These are phyloP conservation scores for Talaromyces sp. DNA, from an alignment of 2,329 filamentous ascomycete species.

Conservation along the genomic window DNA sequence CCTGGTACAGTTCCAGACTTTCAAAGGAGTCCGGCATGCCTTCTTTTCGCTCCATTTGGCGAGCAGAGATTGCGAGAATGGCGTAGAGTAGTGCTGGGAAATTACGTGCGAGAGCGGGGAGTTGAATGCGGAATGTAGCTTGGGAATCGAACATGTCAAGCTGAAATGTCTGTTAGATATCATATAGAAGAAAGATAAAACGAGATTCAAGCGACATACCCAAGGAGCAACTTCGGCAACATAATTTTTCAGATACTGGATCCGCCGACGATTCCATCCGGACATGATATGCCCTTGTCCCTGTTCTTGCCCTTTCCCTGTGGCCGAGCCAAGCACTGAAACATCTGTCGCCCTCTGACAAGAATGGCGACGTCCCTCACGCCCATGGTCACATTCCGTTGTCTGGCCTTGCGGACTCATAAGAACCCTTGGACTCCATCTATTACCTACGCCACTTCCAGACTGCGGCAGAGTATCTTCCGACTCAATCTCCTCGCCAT, in stretches of 20 bases:
- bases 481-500: not conserved
- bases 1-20: slow-evolving; percentile 55
- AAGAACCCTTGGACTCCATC: not conserved
- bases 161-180: slow-evolving; percentile 23
- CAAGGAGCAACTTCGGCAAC: slow-evolving; percentile 55
- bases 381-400: not conserved
- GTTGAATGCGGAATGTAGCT: slow-evolving; percentile 53
- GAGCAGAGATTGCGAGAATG: slow-evolving; percentile 55
- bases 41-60: slow-evolving; percentile 54
- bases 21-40: slow-evolving; percentile 47
- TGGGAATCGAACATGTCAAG: slow-evolving; percentile 59
- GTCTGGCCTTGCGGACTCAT: not conserved
- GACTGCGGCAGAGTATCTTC: not conserved
- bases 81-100: slow-evolving; percentile 50
- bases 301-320: slow-evolving; percentile 19
- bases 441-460: not conserved
- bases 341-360: not conserved
- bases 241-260: slow-evolving; percentile 51
- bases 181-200: not conserved
- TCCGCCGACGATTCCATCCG: not conserved
- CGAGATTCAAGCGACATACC: not conserved
- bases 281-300: not conserved
- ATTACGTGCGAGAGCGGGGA: slow-evolving; percentile 51
- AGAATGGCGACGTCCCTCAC: not conserved
- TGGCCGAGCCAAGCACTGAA: slow-evolving; percentile 20